Evolutionary conservation across 352 stramenopile species (phyloP).

Genomic region (Aphanomyces euteiches): DNA sequence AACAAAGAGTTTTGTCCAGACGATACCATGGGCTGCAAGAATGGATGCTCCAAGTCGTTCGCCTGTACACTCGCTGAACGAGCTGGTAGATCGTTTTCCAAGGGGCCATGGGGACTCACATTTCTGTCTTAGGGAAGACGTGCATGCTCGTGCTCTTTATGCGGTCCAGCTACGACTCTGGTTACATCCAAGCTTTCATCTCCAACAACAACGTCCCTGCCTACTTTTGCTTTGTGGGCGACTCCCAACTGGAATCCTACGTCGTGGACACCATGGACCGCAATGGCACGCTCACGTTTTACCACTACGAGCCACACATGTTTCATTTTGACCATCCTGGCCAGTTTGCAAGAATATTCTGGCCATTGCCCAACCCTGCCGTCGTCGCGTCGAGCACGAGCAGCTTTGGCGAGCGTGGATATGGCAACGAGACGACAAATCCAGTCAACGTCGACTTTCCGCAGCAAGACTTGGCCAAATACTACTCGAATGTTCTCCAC

Average conservation of each 20-base stretch:
- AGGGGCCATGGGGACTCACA: background rate
- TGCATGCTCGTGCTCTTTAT: constrained; percentile 53
- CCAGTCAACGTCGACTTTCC: constrained; percentile 48
- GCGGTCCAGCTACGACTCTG: constrained; percentile 42
- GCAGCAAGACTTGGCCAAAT: constrained; percentile 41
- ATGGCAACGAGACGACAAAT: constrained; percentile 43
- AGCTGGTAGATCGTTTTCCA: background rate
- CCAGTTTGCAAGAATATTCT: constrained; percentile 40
- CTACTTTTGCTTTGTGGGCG: constrained; percentile 64
- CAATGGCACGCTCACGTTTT: constrained; percentile 44
- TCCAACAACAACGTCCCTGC: constrained; percentile 49
- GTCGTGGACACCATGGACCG: constrained; percentile 35
- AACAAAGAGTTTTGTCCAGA: constrained; percentile 32
- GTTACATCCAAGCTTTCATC: constrained; percentile 46
- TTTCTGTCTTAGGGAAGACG: constrained; percentile 28
- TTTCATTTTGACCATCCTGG: constrained; percentile 43
- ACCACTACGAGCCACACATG: constrained; percentile 49
- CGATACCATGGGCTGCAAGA: constrained; percentile 41
- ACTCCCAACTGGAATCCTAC: constrained; percentile 37
- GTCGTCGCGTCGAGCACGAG: constrained; percentile 37
- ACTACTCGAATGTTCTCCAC: constrained; percentile 25
- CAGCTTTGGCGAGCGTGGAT: constrained; percentile 45
- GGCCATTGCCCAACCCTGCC: constrained; percentile 34
- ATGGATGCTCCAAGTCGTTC: constrained; percentile 44
- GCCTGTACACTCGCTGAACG: constrained; percentile 45